These are phyloP conservation scores for Orbilia brochopaga DNA, from an alignment of 2,329 filamentous ascomycete species.

Conservation along the genomic window DNA sequence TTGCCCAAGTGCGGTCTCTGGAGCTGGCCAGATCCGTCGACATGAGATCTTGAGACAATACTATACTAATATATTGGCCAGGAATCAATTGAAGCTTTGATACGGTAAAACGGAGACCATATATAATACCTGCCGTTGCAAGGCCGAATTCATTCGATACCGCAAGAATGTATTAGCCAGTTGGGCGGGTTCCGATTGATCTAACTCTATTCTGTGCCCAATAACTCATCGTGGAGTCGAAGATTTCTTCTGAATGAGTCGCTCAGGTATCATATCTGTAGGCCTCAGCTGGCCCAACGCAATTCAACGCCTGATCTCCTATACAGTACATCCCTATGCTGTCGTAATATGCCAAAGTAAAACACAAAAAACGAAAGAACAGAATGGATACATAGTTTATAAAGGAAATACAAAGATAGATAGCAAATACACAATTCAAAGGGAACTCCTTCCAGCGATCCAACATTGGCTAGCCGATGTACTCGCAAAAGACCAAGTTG, in stretches of 20 bases:
- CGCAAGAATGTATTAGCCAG: too few relatives aligned
- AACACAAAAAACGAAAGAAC: conserved; percentile 5
- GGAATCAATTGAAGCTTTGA: too few relatives aligned
- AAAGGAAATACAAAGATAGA: conserved; percentile 21
- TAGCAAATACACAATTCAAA: conserved; percentile 10
- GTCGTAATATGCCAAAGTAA: conserved; percentile 13
- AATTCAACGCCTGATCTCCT: conserved; percentile 48
- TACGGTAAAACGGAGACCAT: too few relatives aligned
- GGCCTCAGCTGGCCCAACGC: conserved; percentile 14
- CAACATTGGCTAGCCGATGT: conserved; percentile 27
- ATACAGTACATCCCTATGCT: conserved; percentile 49
- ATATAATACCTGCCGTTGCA: too few relatives aligned
- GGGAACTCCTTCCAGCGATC: conserved; percentile 31
- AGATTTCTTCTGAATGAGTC: conserved; percentile 8
- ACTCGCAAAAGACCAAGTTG: conserved; percentile 14
- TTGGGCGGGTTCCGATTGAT: too few relatives aligned
- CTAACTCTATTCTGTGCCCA: too few relatives aligned
- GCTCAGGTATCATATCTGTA: conserved; percentile 49
- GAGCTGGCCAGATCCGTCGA: too few relatives aligned
- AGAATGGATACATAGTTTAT: conserved; percentile 15
- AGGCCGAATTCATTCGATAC: too few relatives aligned
- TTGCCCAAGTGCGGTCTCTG: too few relatives aligned
- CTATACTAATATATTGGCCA: too few relatives aligned
- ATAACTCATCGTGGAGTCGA: too few relatives aligned
- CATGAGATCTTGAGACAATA: too few relatives aligned